Conservation (phyloP, 352 stramenopile genomes). For the Phytophthora hibernalis region DNA sequence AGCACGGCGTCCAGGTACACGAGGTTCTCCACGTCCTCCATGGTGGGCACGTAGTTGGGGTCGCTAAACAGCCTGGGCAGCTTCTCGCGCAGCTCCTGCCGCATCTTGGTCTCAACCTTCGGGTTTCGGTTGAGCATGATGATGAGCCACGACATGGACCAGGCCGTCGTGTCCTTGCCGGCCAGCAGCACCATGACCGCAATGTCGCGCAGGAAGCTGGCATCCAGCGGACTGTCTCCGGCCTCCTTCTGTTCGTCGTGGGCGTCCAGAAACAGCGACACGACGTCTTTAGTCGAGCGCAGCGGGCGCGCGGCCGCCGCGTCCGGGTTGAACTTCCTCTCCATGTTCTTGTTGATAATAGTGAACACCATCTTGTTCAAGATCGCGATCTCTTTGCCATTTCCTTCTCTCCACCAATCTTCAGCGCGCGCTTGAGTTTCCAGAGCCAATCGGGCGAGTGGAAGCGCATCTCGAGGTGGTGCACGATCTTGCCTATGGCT, state of each 20-base stretch:
- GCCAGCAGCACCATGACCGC: conserved; percentile 74
- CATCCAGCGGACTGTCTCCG: conserved; percentile 29
- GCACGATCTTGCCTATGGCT: conserved; percentile 44
- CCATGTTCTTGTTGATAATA: conserved; percentile 59
- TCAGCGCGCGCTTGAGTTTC: conserved; percentile 61
- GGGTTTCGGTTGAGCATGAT: conserved; percentile 73
- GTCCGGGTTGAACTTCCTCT: conserved; percentile 37
- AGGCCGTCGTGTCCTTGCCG: conserved; percentile 80
- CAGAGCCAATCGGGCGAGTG: conserved; percentile 56
- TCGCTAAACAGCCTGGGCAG: conserved; percentile 41
- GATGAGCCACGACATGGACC: conserved; percentile 75
- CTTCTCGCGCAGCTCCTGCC: conserved; percentile 55
- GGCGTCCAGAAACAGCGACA: conserved; percentile 54
- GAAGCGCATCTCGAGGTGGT: conserved; percentile 53
- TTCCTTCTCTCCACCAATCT: conserved; percentile 47
- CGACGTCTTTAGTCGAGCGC: conserved; percentile 41
- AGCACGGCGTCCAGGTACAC: conserved; percentile 69
- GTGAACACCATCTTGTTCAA: conserved; percentile 52
- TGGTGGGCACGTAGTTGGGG: conserved; percentile 40
- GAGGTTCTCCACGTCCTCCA: conserved; percentile 59
- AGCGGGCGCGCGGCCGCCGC: conserved; percentile 13
- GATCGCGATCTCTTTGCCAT: conserved; percentile 38
- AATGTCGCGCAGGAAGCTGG: conserved; percentile 73
- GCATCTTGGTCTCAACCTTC: conserved; percentile 50
- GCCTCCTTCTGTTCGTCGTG: conserved; percentile 38